Evolutionary conservation across 768 basidiomycete species (phyloP).

Genomic region (Boletus patriciae): DNA sequence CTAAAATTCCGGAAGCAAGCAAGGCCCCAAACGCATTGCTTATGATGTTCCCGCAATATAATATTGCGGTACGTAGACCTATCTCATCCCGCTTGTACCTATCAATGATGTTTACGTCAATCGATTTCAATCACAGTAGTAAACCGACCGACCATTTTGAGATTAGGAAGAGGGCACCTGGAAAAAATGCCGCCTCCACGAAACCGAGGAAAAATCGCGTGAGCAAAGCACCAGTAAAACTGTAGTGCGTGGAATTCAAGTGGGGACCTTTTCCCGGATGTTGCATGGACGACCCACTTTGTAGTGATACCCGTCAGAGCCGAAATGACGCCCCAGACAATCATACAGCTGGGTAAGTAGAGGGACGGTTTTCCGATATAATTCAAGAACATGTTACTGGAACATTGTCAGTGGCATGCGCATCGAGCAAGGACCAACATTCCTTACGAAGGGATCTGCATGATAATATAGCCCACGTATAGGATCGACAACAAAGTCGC

Average conservation of each 20-base stretch:
- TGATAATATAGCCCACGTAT: constrained; percentile 55
- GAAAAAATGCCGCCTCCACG: constrained; percentile 50
- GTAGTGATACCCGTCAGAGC: constrained; percentile 41
- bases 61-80: constrained; percentile 43
- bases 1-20: constrained; percentile 48
- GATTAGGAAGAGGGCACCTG: constrained; percentile 42
- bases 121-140: constrained; percentile 30
- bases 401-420: constrained; percentile 1
- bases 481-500: constrained; percentile 67
- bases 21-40: constrained; percentile 57
- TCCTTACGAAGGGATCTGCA: constrained; percentile 43
- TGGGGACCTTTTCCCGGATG: background rate
- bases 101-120: constrained; percentile 19
- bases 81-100: constrained; percentile 50
- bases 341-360: constrained; percentile 66
- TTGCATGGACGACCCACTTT: constrained; percentile 22
- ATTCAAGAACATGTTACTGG: constrained; percentile 72
- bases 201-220: constrained; percentile 58
- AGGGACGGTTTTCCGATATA: constrained; percentile 65
- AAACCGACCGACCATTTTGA: constrained; percentile 34
- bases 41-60: constrained; percentile 52
- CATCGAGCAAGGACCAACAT: background rate
- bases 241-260: constrained; percentile 11
- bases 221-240: constrained; percentile 43
- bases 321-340: constrained; percentile 66